Evolutionary conservation across 1,284 basidiomycete species (phyloP).

Genomic region (Ceratobasidium sp.): DNA sequence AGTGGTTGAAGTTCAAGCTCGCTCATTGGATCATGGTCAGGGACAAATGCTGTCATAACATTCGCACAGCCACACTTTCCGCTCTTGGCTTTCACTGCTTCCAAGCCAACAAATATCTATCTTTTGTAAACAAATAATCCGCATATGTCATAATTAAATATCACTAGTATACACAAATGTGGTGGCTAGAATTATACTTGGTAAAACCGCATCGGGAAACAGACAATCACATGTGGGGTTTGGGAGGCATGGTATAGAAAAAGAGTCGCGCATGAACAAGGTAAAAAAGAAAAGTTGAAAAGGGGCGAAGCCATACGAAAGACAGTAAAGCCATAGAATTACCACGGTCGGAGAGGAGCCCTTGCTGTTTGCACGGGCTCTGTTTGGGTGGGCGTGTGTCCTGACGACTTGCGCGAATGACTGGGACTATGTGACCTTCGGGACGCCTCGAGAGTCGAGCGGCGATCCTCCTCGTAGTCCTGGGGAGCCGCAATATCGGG

Average conservation of each 20-base stretch:
- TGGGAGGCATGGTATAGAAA: background rate
- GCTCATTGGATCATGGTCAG: constrained; percentile 32
- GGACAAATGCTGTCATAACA: constrained; percentile 4
- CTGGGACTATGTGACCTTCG: constrained; percentile 19
- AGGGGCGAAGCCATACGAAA: background rate
- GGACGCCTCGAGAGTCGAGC: constrained; percentile 5
- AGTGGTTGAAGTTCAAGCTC: constrained; percentile 29
- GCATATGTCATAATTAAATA: constrained; percentile 29
- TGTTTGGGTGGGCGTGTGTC: constrained; percentile 8
- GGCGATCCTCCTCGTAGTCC: constrained; percentile 21
- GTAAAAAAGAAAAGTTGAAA: constrained; percentile 1
- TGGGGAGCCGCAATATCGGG: constrained; percentile 26
- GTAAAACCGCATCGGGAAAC: constrained; percentile 29
- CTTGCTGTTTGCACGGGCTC: constrained; percentile 2
- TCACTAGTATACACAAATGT: constrained; percentile 34
- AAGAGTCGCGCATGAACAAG: constrained; percentile 20
- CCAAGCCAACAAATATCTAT: background rate
- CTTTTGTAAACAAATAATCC: background rate
- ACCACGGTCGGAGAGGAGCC: constrained; percentile 37
- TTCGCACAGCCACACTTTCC: constrained; percentile 17
- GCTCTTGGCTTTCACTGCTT: background rate
- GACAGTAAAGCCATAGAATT: constrained; percentile 2
- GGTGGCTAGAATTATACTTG: constrained; percentile 36
- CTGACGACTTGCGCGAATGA: constrained; percentile 34
- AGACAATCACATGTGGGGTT: background rate